Percentiles rank a stretch among this genome's conserved stretches.
Conservation (phyloP, 2,329 filamentous ascomycete genomes). For the Exutisphaerella laricina region DNA sequence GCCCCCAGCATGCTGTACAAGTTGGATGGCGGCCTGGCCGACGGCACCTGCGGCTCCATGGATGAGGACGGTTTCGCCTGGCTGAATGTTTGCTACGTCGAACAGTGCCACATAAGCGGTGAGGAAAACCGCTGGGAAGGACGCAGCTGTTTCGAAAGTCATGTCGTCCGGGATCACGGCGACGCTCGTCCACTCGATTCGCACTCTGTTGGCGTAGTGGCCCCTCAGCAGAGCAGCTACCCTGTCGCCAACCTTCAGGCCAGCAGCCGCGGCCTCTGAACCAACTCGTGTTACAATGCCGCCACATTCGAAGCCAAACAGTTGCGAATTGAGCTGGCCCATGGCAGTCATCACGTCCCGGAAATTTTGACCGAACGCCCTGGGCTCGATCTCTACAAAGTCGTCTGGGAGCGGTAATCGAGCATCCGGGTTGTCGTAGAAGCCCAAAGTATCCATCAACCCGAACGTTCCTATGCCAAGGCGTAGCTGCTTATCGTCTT, state of each 20-base stretch:
- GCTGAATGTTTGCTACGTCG: conserved; percentile 13
- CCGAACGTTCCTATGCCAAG: conserved; percentile 16
- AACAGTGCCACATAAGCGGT: conserved; percentile 30
- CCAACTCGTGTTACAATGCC: conserved; percentile 15
- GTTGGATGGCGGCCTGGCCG: conserved; percentile 30
- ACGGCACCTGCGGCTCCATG: conserved; percentile 31
- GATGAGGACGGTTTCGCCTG: conserved; percentile 34
- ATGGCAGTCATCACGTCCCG: conserved; percentile 21
- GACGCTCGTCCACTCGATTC: conserved; percentile 6
- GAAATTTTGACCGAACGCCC: conserved; percentile 25
- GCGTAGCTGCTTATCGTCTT: conserved; percentile 6
- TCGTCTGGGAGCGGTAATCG: conserved; percentile 13
- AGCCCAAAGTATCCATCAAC: conserved; percentile 25
- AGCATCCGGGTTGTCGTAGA: conserved; percentile 15
- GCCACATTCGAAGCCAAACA: conserved; percentile 11
- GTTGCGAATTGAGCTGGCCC: conserved; percentile 14
- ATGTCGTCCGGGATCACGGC: conserved; percentile 18
- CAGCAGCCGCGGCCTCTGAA: conserved; percentile 9
- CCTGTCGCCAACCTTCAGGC: conserved; percentile 14
- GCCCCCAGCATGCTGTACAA: conserved; percentile 25
- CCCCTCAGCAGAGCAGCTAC: conserved; percentile 11
- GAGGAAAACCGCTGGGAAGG: conserved; percentile 21
- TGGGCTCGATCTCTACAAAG: conserved; percentile 25
- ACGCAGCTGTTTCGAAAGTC: conserved; percentile 22
- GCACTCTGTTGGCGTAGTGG: conserved; percentile 15